Conservation (phyloP, 164 flowering plant genomes). For the Cinnamomum chago region DNA sequence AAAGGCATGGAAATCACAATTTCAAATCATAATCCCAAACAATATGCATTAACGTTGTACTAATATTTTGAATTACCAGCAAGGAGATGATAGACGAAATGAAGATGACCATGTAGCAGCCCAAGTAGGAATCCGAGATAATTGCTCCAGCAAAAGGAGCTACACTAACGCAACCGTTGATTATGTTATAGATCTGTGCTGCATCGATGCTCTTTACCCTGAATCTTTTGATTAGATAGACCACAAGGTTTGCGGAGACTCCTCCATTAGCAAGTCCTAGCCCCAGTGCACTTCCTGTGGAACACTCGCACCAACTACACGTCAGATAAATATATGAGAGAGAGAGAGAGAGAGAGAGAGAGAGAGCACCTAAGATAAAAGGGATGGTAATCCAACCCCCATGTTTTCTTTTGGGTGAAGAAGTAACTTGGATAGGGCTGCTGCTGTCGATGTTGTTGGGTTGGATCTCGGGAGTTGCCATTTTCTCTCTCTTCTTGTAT, state of each 20-base stretch:
- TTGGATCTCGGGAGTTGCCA: neutral
- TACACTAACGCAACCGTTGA: constrained; percentile 1
- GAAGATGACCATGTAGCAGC: constrained; percentile 1
- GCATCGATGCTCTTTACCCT: constrained; percentile 47
- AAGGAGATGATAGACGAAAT: neutral
- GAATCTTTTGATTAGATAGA: constrained; percentile 41
- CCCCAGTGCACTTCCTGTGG: neutral
- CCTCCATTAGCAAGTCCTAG: constrained; percentile 22
- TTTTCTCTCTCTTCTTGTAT: neutral
- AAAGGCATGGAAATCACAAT: no score
- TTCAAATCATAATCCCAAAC: no score
- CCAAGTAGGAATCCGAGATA: constrained; percentile 1
- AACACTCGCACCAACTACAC: neutral
- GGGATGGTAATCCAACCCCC: constrained; percentile 17
- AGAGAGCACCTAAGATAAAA: neutral
- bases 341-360: constrained; percentile 9
- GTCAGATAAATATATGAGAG: neutral
- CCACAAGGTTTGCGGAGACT: constrained; percentile 34
- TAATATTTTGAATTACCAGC: constrained; percentile 1
- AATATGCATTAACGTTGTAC: no score
- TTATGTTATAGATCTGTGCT: constrained; percentile 29
- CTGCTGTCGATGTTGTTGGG: neutral
- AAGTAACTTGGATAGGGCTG: neutral
- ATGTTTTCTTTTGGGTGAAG: neutral
- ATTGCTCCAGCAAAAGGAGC: constrained; percentile 3